Base-by-base conservation (phyloP, 495 filamentous ascomycete species). In the Geopyxis carbonaria region DNA sequence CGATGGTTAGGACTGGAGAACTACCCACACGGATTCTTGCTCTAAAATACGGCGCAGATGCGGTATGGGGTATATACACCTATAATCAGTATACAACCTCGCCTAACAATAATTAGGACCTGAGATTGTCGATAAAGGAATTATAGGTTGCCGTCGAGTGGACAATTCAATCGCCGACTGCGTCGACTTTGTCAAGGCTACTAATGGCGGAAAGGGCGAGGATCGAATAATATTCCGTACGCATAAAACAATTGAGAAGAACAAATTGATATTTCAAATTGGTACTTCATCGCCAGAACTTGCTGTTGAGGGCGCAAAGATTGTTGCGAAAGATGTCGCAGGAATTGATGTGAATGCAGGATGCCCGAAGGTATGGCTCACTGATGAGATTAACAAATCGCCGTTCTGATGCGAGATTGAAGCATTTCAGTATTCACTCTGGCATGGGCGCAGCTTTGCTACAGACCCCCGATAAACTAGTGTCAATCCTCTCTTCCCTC, bases 271-370 rank as follows among this genome's bases (percentile, higher is more conserved):
- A 47, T 95, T 82, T 62, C 91, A 97, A 58, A 69, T 97, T 31
- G 89, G 89, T 30, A 91, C 87, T 0, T 70, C 84, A 1, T 70
- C 75, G 38, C 80, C 89, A 0, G 70, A 76, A 11, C 66, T 72
- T 14, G 89, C 91, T 4, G 84, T 95, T 0, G 64, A 76, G 51
- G 85, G 87, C 1, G 84, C 84, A 1, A 71, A 72, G 43, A 53
- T 93, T 4, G 78, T 97, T 7, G 91, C 83, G 0, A 66, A 60
- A 3, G 79, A 95, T 59, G 87, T 95, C 0, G 74, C 75, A 0
- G 89, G 91, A 27, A 94, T 97, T 43, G 89, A 95, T 57, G 77
- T 97, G 40, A 97, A 97, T 62, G 81, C 87, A 4, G 89, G 89
- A 4, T 97, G 89, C 58, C 89, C 89, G 0, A 97, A 95, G 38